A percentile compares a stretch with the other conserved stretches of the same genome.
Evolutionary conservation across 1,284 basidiomycete genomes (phyloP).

Genomic region (Anthracocystis walkeri): DNA sequence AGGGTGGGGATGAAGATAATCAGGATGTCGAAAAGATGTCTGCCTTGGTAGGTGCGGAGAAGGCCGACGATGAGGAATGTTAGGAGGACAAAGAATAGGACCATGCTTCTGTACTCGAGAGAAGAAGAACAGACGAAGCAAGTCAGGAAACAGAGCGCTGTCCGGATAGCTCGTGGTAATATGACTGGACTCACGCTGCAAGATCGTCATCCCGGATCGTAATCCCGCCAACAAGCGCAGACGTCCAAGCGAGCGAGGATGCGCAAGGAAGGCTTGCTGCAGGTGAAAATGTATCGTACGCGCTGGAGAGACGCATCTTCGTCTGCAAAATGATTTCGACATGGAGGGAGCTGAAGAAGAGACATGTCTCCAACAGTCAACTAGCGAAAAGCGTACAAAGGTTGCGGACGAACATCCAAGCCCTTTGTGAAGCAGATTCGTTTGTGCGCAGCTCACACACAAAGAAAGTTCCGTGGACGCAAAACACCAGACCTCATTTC

Average conservation of each 20-base stretch:
- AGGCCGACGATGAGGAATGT: constrained; percentile 26
- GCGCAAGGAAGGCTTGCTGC: constrained; percentile 16
- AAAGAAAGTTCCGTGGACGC: not conserved
- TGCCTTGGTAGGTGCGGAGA: constrained; percentile 18
- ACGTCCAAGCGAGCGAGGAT: constrained; percentile 29
- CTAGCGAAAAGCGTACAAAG: not conserved
- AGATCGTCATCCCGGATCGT: constrained; percentile 28
- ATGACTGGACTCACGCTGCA: constrained; percentile 28
- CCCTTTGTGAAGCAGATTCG: not conserved
- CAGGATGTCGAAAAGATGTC: constrained; percentile 15
- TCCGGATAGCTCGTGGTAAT: not conserved
- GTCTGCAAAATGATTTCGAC: not conserved
- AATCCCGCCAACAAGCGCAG: constrained; percentile 42
- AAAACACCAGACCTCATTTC: not conserved
- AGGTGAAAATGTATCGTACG: constrained; percentile 3
- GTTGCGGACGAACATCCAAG: too few relatives aligned
- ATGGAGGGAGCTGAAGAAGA: constrained; percentile 4
- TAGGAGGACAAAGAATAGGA: constrained; percentile 35
- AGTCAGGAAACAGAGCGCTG: not conserved
- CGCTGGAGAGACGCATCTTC: not conserved
- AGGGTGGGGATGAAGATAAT: constrained; percentile 25
- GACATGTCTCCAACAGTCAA: not conserved
- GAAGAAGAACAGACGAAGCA: not conserved
- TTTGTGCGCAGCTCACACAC: not conserved
- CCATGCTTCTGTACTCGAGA: constrained; percentile 20